phyloP scores from a whole-genome alignment of 176 grass and related monocot genomes.

The Pontederia paniculata region DNA sequence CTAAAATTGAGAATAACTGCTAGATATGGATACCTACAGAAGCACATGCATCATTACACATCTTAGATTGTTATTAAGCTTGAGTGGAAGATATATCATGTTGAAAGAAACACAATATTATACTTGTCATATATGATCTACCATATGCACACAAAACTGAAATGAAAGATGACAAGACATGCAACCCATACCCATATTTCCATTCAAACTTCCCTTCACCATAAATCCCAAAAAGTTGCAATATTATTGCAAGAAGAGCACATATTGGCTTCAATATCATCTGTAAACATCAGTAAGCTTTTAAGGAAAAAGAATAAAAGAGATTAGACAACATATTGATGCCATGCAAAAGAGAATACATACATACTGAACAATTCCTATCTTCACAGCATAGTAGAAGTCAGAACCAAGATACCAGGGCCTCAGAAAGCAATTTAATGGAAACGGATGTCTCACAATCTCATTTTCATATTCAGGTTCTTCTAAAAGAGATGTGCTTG shows the following conservation, averaged over 20 bases:
- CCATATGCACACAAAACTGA: too few species aligned
- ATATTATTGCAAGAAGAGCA: slow-evolving; percentile 68
- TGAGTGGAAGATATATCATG: neutral
- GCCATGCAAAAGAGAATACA: slow-evolving; percentile 17
- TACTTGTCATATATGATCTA: too few species aligned
- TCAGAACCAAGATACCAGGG: slow-evolving; percentile 58
- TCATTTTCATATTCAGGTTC: slow-evolving; percentile 41
- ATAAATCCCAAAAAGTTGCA: slow-evolving; percentile 68
- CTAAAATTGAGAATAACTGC: slow-evolving; percentile 81
- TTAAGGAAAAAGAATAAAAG: slow-evolving; percentile 7
- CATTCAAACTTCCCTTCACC: slow-evolving; percentile 85
- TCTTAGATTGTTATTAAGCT: neutral
- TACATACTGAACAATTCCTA: slow-evolving; percentile 85
- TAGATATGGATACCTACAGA: slow-evolving; percentile 74
- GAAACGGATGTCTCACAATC: slow-evolving; percentile 68
- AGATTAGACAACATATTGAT: slow-evolving; percentile 14
- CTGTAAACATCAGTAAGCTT: slow-evolving; percentile 21
- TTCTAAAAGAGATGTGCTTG: slow-evolving; percentile 30
- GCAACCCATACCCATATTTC: slow-evolving; percentile 55
- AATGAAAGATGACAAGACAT: slow-evolving; percentile 4
- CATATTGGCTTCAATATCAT: slow-evolving; percentile 71
- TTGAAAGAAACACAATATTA: too few species aligned
- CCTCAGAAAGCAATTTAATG: slow-evolving; percentile 72
- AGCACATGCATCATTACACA: slow-evolving; percentile 8
- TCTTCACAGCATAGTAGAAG: slow-evolving; percentile 72